Base-by-base conservation (phyloP, 2,329 filamentous ascomycete genomes). In the Bipolaris bicolor region DNA sequence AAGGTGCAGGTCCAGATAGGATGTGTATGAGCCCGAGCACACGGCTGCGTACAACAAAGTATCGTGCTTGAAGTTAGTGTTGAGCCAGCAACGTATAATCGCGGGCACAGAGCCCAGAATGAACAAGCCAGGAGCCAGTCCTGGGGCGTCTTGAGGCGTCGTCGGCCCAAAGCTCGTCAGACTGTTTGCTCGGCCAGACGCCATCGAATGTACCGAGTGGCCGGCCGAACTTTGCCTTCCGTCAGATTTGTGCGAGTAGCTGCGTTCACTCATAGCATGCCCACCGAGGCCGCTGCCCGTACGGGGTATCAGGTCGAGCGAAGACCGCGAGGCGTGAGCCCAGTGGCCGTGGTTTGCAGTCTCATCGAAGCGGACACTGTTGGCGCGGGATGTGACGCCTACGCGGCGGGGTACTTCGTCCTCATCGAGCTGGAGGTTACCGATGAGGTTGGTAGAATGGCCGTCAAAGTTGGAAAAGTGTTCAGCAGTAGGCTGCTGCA, bases 301-400 rank as follows among this genome's bases (percentile, higher is more conserved):
- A 49, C 94, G 81, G 24, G 90, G 89, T 39, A 88, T 86, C 65
- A 96, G 89, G 54, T 98, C 95, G 45, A 90, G 87, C 11, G 91
- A 94, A 54, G 92, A 89, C 43, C 94, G 87, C 57, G 89, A 90
- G 63, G 86, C 87, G 70, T 96, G 91, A 36, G 88, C 89, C 86
- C 95, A 96, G 75, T 92, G 92, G 46, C 91, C 90, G 68, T 97
- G 92, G 67, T 97, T 87, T 13, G 94, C 93, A 71, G 92, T 97
- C 75, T 98, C 94, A 72, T 98, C 95, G 70, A 99, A 99, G 36
- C 95, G 90, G 66, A 99, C 95, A 72, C 95, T 98, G 74, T 98
- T 98, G 46, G 95, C 94, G 67, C 95, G 86, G 16, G 95, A 99
- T 16, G 92, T 90, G 18, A 91, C 91, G 52, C 95, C 91, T 62